These are phyloP conservation scores for Dothiorella sarmentorum DNA, from an alignment of 2,329 filamentous ascomycete genomes.

Conservation along the genomic window DNA sequence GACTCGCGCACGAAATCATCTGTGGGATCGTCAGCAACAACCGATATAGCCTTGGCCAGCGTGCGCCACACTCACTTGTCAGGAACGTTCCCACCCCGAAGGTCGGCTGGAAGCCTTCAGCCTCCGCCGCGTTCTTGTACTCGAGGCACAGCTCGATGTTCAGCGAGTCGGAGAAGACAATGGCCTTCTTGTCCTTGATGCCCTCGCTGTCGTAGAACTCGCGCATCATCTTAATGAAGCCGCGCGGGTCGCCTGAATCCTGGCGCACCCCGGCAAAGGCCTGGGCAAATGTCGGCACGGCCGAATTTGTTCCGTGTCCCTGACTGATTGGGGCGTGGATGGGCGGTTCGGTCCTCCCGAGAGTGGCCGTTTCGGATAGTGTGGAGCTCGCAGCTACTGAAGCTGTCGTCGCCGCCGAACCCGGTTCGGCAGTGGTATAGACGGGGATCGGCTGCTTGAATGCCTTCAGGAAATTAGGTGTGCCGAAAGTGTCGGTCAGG, in stretches of 20 bases:
- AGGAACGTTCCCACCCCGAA: constrained; percentile 96
- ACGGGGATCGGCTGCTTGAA: constrained; percentile 67
- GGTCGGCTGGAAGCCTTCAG: constrained; percentile 74
- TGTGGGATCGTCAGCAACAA: constrained; percentile 26
- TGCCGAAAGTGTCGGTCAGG: constrained; percentile 95
- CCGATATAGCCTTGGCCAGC: background rate
- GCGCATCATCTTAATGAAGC: constrained; percentile 75
- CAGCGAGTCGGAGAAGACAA: constrained; percentile 94
- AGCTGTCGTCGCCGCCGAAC: constrained; percentile 37
- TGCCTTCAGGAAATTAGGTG: constrained; percentile 77
- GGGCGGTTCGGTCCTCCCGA: constrained; percentile 41
- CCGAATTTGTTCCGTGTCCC: constrained; percentile 27
- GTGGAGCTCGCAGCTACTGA: constrained; percentile 44
- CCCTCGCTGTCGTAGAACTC: constrained; percentile 74
- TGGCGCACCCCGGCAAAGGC: constrained; percentile 82
- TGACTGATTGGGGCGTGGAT: constrained; percentile 42
- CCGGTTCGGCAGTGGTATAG: constrained; percentile 40
- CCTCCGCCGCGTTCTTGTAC: constrained; percentile 81
- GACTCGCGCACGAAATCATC: constrained; percentile 77
- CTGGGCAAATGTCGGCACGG: constrained; percentile 65
- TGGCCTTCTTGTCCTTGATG: constrained; percentile 76
- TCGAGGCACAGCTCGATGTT: constrained; percentile 87
- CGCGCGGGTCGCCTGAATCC: constrained; percentile 80
- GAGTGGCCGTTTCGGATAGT: constrained; percentile 36
- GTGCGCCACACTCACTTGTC: constrained; percentile 57